Evolutionary conservation across 148 eudicot species (phyloP), one percentile per base, ranked within the genome.

Genomic region (Polygonum aviculare): DNA sequence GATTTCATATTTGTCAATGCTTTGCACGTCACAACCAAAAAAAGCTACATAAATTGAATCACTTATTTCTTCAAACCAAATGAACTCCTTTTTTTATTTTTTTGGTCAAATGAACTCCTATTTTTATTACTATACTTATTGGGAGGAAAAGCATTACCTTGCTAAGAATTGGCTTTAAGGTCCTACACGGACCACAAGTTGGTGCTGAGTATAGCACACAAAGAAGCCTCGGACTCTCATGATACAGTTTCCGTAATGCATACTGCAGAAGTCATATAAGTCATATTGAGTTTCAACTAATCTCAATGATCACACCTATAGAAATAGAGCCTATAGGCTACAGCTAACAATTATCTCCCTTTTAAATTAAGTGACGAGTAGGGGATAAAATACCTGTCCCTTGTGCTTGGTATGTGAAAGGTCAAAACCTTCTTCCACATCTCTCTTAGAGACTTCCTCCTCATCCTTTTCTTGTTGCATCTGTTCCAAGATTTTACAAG

Each of bases 151-250:
- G 38, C 50, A 26, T 60, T 88, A 95, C 98, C 98, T 92, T 92
- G 89, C 90, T 78, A 69, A 95, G 94, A 80, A 95, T 95, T 67
- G 98, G 98, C 87, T 95, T 95, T 84, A 95, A 81, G 72, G 98
- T 95, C 82, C 98, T 86, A 77, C 98, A 95, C 38, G 98, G 98
- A 80, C 98, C 98, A 80, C 98, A 95, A 79, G 90, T 95, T 2
- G 98, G 97, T 38, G 98, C 36, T 38, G 97, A 90, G 79, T 95
- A 95, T 49, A 95, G 88, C 71, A 92, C 98, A 63, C 93, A 95
- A 18, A 95, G 26, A 81, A 92, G 90, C 85, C 97, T 92, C 44
- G 98, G 93, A 85, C 98, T 95, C 80, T 92, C 97, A 77, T 95
- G 98, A 80, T 95, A 95, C 80, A 95, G 78, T 84, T 95, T 95